A percentile compares a stretch with the other conserved stretches of the same genome.
phyloP scores from a whole-genome alignment of 805 yeast genomes.

The Saccharomycopsis vini region DNA sequence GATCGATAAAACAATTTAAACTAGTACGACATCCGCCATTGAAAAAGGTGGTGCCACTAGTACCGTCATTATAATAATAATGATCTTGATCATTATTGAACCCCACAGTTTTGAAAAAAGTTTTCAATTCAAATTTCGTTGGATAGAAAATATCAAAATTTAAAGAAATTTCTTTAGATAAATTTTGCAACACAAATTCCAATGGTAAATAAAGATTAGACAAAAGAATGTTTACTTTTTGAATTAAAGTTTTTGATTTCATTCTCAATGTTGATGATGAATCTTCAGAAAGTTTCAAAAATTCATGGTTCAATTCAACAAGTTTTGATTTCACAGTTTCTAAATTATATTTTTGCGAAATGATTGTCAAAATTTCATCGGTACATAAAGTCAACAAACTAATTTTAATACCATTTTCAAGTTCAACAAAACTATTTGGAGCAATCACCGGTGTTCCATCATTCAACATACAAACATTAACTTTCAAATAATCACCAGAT shows the following conservation, averaged over 20 bases:
- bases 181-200: slow-evolving; percentile 42
- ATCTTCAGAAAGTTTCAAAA: neutral
- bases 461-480: slow-evolving; percentile 59
- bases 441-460: slow-evolving; percentile 85
- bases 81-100: slow-evolving; percentile 2
- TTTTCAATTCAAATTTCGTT: slow-evolving; percentile 39
- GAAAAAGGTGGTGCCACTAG: too few relatives aligned
- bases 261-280: neutral
- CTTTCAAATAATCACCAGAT: slow-evolving; percentile 66
- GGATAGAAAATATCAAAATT: slow-evolving; percentile 75
- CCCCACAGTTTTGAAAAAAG: slow-evolving; percentile 20
- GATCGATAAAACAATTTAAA: slow-evolving; percentile 70
- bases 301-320: neutral
- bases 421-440: slow-evolving; percentile 52
- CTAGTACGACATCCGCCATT: slow-evolving; percentile 24
- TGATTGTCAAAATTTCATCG: slow-evolving; percentile 30
- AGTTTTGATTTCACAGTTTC: slow-evolving; percentile 21
- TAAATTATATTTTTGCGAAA: slow-evolving; percentile 23
- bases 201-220: slow-evolving; percentile 42
- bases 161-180: slow-evolving; percentile 55
- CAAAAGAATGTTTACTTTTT: neutral
- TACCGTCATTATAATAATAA: neutral
- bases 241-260: neutral
- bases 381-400: slow-evolving; percentile 54
- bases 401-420: slow-evolving; percentile 33